A percentile compares a stretch with the other conserved stretches of the same genome.
Evolutionary conservation across 2,329 filamentous ascomycete genomes (phyloP).

Genomic region (Botryosphaeria agaves): DNA sequence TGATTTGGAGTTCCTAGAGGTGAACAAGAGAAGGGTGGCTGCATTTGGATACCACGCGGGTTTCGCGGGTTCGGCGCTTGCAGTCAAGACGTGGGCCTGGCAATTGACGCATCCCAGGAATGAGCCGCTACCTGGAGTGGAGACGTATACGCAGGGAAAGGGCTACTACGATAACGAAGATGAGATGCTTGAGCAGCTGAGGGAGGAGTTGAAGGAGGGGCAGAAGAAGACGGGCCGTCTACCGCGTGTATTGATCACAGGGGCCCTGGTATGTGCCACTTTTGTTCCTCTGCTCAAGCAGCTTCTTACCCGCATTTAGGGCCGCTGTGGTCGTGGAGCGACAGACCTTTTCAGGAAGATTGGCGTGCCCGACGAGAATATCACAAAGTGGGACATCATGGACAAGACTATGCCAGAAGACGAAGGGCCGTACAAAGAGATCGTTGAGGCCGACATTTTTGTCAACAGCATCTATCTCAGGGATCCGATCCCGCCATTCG

Average conservation of each 20-base stretch:
- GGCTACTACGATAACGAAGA: slow-evolving; percentile 57
- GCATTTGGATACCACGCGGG: slow-evolving; percentile 42
- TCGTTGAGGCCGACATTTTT: slow-evolving; percentile 26
- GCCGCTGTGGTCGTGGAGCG: slow-evolving; percentile 71
- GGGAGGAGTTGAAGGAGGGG: slow-evolving; percentile 49
- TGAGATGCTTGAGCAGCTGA: slow-evolving; percentile 55
- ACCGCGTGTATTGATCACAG: slow-evolving; percentile 70
- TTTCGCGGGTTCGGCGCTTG: slow-evolving; percentile 33
- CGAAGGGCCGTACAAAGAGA: slow-evolving; percentile 19
- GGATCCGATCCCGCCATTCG: slow-evolving; percentile 63
- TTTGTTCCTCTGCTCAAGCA: too few species aligned
- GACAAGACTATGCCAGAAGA: slow-evolving; percentile 63
- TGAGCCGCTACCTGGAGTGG: slow-evolving; percentile 47
- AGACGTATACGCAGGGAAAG: slow-evolving; percentile 27
- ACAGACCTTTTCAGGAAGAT: slow-evolving; percentile 62
- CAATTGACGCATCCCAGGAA: slow-evolving; percentile 55
- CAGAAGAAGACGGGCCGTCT: slow-evolving; percentile 47
- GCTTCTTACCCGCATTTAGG: too few species aligned
- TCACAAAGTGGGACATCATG: slow-evolving; percentile 60
- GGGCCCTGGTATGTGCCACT: too few species aligned
- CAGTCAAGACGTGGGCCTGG: slow-evolving; percentile 67
- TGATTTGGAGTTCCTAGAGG: slow-evolving; percentile 78
- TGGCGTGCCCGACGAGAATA: slow-evolving; percentile 51
- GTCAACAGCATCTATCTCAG: slow-evolving; percentile 84
- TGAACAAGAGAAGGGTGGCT: slow-evolving; percentile 51